Percentiles rank a stretch among this genome's conserved stretches.
Evolutionary conservation across 2,329 filamentous ascomycete species (phyloP).

Genomic region (Alternaria brassicicola): DNA sequence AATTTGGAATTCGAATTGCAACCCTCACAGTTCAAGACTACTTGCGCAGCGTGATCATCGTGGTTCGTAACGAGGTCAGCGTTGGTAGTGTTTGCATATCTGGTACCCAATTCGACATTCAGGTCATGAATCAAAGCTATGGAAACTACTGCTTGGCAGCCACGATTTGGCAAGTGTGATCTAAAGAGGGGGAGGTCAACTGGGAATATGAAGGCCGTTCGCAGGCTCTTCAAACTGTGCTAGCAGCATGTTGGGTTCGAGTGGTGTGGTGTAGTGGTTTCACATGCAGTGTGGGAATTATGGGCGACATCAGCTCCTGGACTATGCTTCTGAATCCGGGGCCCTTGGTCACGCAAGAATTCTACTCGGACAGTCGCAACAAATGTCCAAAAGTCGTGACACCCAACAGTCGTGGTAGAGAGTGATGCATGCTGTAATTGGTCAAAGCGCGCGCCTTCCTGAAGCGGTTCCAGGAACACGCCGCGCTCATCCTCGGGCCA

Average conservation of each 20-base stretch:
- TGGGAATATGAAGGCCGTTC: neutral
- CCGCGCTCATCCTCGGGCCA: neutral
- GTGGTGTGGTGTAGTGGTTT: neutral
- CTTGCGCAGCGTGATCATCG: neutral
- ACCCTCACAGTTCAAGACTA: neutral
- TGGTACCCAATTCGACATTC: neutral
- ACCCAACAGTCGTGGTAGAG: neutral
- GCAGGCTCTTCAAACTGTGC: neutral
- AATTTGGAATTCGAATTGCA: neutral
- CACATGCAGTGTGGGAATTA: neutral
- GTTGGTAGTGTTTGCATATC: neutral
- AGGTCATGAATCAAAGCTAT: neutral
- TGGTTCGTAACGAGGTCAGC: neutral
- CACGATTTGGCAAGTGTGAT: neutral
- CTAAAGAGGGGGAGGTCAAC: neutral
- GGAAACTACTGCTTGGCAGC: neutral
- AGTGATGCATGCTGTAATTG: slow-evolving; percentile 17
- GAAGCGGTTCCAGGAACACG: slow-evolving; percentile 23
- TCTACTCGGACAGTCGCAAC: neutral
- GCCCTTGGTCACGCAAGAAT: neutral
- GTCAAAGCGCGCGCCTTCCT: neutral
- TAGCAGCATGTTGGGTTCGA: neutral
- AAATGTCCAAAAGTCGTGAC: neutral
- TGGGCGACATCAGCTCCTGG: neutral
- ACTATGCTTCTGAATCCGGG: neutral